These are phyloP conservation scores for Hymenoscyphus linearis DNA, from an alignment of 2,329 filamentous ascomycete species.

Conservation along the genomic window DNA sequence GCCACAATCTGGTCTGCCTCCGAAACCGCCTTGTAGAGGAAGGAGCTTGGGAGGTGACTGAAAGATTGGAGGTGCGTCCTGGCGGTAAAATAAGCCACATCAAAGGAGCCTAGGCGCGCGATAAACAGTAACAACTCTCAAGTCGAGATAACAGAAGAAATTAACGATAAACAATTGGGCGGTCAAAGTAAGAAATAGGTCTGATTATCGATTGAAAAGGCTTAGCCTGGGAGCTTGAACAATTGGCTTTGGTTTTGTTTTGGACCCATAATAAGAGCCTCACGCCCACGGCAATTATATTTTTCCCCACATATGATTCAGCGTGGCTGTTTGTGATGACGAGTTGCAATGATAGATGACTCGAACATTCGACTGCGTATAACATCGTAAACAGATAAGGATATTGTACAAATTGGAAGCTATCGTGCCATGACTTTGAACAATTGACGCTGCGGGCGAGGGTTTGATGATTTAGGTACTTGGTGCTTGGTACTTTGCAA, in stretches of 20 bases:
- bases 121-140: no score
- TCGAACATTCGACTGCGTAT: neutral
- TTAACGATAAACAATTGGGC: neutral
- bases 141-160: neutral
- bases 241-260: neutral
- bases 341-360: neutral
- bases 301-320: neutral
- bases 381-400: neutral
- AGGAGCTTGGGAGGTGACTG: neutral
- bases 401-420: neutral
- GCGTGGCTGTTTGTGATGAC: no score
- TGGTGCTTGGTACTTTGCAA: no score
- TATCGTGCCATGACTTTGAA: neutral
- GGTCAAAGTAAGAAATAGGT: neutral
- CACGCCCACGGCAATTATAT: neutral
- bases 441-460: neutral
- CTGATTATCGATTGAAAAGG: neutral
- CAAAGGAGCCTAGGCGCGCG: neutral
- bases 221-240: neutral
- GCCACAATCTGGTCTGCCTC: no score
- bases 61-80: neutral
- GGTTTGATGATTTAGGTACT: neutral
- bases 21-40: neutral
- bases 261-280: neutral
- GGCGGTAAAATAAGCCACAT: neutral